Evolutionary conservation across 495 filamentous ascomycete genomes (phyloP), one percentile per base, ranked within the genome.

Genomic region (Glonium stellatum): DNA sequence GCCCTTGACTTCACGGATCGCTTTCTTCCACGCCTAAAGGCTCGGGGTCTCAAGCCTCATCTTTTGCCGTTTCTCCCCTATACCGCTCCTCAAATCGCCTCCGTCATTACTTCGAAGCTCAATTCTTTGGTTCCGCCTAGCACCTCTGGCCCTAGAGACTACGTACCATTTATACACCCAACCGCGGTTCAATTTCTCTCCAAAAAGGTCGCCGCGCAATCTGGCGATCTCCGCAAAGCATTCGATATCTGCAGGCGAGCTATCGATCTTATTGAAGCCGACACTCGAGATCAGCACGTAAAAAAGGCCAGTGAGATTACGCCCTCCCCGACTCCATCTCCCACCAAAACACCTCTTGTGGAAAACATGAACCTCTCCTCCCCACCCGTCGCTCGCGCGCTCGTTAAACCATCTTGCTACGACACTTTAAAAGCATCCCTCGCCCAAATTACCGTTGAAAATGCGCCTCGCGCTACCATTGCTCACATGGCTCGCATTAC

Each of bases 1-100:
- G 95, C 93, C 1, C 79, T 99, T 55, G 93, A 99, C 68, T 75
- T 99, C 42, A 97, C 95, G 0, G 92, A 97, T 68, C 88, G 95
- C 19, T 95, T 96, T 61, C 82, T 99, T 18, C 93, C 95, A 36
- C 87, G 93, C 11, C 79, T 99, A 22, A 97, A 97, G 75, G 86
- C 90, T 1, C 87, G 90, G 52, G 92, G 92, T 61, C 75, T 97
- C 55, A 93, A 90, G 72, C 93, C 93, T 13, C 84, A 86, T 44
- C 79, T 97, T 1, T 83, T 99, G 15, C 90, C 93, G 4, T 96
- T 99, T 71, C 75, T 96, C 42, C 95, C 93, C 4, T 99, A 97
- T 73, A 89, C 85, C 12, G 91, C 89, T 1, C 70, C 80, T n/a
- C 92, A 97, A 60, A 95, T 99, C 64, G 87, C 87, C 42, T 79